Percentiles rank a stretch among this genome's conserved stretches.
These are phyloP conservation scores for Furcasterigmium sp. DNA, from an alignment of 2,329 filamentous ascomycete genomes.

Conservation along the genomic window DNA sequence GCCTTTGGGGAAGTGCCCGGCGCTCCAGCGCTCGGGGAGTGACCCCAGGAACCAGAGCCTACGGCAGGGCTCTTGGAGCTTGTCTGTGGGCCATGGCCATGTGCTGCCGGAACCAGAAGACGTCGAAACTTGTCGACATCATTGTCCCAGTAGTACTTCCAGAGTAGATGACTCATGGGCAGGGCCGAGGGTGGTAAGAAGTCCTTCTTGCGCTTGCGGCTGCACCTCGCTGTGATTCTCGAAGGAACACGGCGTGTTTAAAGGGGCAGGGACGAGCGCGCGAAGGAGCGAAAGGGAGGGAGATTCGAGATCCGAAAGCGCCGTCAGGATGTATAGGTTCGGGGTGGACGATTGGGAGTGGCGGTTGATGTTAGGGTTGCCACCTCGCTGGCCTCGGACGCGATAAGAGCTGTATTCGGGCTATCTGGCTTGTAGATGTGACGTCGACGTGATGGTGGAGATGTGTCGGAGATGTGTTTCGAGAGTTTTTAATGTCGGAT, in stretches of 20 bases:
- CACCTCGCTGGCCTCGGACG: slow-evolving; percentile 6
- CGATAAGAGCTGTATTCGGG: not conserved
- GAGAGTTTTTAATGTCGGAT: no score
- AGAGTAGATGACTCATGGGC: slow-evolving; percentile 94
- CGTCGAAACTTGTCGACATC: slow-evolving; percentile 93
- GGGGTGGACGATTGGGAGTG: slow-evolving; percentile 5
- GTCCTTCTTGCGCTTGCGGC: slow-evolving; percentile 47
- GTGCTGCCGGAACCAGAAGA: slow-evolving; percentile 70
- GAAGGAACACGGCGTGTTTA: slow-evolving; percentile 84
- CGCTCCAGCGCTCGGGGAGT: not conserved
- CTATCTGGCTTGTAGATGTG: not conserved
- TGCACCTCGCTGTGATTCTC: slow-evolving; percentile 88
- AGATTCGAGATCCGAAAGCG: not conserved
- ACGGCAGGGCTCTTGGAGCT: slow-evolving; percentile 43
- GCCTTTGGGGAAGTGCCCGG: slow-evolving; percentile 43
- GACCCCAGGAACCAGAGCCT: slow-evolving; percentile 14
- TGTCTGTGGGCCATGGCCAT: slow-evolving; percentile 50
- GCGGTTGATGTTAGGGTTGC: slow-evolving; percentile 5
- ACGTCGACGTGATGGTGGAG: no score
- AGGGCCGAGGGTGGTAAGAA: slow-evolving; percentile 21
- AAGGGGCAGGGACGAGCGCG: slow-evolving; percentile 56
- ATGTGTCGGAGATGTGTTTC: no score
- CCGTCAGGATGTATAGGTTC: slow-evolving; percentile 4
- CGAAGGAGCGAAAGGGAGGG: slow-evolving; percentile 16
- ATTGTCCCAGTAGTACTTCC: slow-evolving; percentile 96